Base-by-base conservation (phyloP, 2,329 filamentous ascomycete genomes). In the Magnaporthiopsis incrustans region DNA sequence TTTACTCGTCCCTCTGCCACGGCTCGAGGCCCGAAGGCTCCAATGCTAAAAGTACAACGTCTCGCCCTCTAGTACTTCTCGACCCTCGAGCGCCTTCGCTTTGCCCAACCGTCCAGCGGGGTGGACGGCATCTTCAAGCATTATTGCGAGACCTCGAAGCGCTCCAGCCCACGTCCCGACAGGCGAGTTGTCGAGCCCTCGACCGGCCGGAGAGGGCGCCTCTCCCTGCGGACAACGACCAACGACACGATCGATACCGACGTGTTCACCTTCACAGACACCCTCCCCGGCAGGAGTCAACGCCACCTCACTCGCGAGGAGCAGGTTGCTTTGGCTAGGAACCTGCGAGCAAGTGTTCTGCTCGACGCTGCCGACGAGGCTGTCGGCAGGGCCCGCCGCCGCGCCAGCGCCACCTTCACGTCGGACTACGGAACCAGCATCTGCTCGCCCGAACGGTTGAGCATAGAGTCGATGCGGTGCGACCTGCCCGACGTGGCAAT, bases 291-390 rank as follows among this genome's bases (percentile, higher is more conserved):
- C 67, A 92, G 91, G 74, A 82, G 92, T 67, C 87, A 86, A 71
- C 84, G 85, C 68, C 85, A 84, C 68, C 85, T 92, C 73, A 88
- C 87, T 30, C 81, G 79, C 61, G 88, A 92, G 74, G 90, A 95
- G 75, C 89, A 89, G 69, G 77, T 83, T 58, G 75, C 86, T 65
- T 78, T 89, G 64, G 83, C 83, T 57, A 79, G 79, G 64, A 80
- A 81, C 63, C 76, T 77, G 44, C 79, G 81, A 62, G 68, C 67
- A 65, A 75, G 68, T 67, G 72, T 71, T 63, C 72, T 75, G 30
- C 68, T 74, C 35, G 72, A 75, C 70, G 71, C 71, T 22, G 80
- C 84, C 27, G 84, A 87, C 76, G 80, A 85, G 73, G 82, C 81
- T 53, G 72, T 86, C 57, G 82, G 81, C 71, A 80, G 78, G 70